These are phyloP conservation scores for Coelastrella sp. DNA, from an alignment of 139 green algal genomes.

Conservation along the genomic window DNA sequence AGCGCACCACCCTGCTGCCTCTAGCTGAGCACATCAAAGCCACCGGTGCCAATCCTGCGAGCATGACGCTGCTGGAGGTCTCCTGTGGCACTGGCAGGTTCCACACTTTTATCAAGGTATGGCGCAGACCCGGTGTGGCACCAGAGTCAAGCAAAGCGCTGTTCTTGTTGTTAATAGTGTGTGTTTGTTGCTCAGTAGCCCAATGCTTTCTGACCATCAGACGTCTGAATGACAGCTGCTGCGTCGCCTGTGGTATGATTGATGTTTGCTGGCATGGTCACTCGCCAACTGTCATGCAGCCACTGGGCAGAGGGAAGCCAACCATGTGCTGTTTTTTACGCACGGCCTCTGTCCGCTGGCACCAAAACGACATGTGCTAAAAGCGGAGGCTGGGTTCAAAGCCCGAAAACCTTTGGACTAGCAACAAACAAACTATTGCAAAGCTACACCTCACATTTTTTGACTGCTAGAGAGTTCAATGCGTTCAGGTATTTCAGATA, in stretches of 20 bases:
- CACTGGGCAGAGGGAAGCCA: too few species aligned
- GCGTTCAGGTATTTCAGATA: too few species aligned
- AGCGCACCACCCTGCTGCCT: constrained; percentile 63
- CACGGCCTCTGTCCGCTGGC: too few species aligned
- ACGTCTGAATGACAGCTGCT: not conserved
- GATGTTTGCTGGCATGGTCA: not conserved
- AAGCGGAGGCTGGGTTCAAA: too few species aligned
- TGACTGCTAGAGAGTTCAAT: too few species aligned
- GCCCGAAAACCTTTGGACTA: too few species aligned
- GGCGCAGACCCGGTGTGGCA: not conserved
- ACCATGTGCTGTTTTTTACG: too few species aligned
- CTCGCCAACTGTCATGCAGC: too few species aligned
- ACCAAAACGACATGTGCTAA: too few species aligned
- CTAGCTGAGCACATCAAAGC: constrained; percentile 43
- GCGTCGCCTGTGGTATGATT: not conserved
- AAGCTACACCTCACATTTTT: too few species aligned
- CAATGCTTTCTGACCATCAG: too few species aligned
- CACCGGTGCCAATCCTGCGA: not conserved
- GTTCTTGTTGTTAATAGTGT: not conserved
- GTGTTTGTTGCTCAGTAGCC: not conserved
- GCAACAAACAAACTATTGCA: too few species aligned
- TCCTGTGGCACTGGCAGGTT: constrained; percentile 90
- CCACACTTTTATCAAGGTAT: constrained; percentile 88
- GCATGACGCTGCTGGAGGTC: constrained; percentile 82
- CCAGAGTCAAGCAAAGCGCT: not conserved